Evolutionary conservation across 192 early-diverging fungal species (phyloP).

Genomic region (Geranomyces variabilis): DNA sequence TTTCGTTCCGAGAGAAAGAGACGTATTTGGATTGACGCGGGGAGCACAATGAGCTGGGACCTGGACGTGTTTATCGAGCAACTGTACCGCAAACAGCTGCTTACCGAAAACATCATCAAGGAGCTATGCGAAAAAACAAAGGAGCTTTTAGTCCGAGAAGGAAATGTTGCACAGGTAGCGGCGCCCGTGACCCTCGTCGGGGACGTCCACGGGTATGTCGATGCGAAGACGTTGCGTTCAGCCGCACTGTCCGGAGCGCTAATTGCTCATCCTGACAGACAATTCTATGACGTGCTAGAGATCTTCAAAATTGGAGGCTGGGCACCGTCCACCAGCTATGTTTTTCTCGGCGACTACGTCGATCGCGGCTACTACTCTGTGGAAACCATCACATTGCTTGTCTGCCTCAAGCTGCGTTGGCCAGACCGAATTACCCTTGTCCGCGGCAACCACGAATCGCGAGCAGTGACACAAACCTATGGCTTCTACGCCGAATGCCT

Average conservation of each 20-base stretch:
- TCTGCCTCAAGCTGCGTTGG: conserved; percentile 86
- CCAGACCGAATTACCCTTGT: conserved; percentile 87
- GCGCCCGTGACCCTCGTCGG: conserved; percentile 93
- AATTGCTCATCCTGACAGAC: conserved; percentile 43
- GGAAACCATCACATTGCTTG: conserved; percentile 89
- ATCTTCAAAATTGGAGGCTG: conserved; percentile 85
- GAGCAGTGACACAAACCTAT: conserved; percentile 92
- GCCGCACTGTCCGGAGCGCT: not conserved
- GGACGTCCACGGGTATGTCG: conserved; percentile 84
- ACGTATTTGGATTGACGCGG: too few species aligned
- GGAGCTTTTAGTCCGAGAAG: conserved; percentile 77
- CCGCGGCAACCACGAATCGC: conserved; percentile 92
- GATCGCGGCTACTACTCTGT: conserved; percentile 96
- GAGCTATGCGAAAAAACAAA: conserved; percentile 83
- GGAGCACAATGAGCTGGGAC: conserved; percentile 50
- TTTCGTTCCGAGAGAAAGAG: too few species aligned
- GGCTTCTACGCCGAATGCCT: conserved; percentile 94
- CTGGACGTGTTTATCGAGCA: conserved; percentile 80
- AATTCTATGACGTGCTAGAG: conserved; percentile 86
- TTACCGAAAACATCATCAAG: conserved; percentile 73
- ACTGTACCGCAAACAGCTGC: conserved; percentile 73
- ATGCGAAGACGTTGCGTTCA: not conserved
- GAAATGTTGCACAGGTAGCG: conserved; percentile 81
- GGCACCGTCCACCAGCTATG: conserved; percentile 82
- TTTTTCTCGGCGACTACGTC: conserved; percentile 98